These are phyloP conservation scores for Epichloe hybrida DNA, from an alignment of 2,329 filamentous ascomycete genomes.

Conservation along the genomic window DNA sequence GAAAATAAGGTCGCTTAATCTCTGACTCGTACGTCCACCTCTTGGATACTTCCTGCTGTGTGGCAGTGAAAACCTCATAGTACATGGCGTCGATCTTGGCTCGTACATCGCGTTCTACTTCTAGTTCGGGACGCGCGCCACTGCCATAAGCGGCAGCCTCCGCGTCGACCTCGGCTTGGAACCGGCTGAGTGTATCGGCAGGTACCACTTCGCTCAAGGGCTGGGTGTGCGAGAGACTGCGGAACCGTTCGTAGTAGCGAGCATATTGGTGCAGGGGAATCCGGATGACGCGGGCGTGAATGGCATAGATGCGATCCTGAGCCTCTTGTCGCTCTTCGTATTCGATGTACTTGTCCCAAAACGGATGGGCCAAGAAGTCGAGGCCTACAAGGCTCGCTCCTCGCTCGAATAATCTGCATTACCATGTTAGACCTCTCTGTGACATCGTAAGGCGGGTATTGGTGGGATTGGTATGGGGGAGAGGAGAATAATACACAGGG, in stretches of 20 bases:
- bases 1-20: conserved; percentile 93
- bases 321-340: conserved; percentile 86
- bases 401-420: conserved; percentile 77
- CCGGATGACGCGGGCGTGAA: conserved; percentile 69
- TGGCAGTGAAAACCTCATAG: conserved; percentile 66
- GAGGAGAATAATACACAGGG: conserved; percentile 44
- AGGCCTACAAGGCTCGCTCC: conserved; percentile 73
- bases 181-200: conserved; percentile 50
- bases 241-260: conserved; percentile 86
- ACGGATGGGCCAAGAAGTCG: conserved; percentile 87
- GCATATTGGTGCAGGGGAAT: conserved; percentile 95
- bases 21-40: conserved; percentile 92
- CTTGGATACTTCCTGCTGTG: conserved; percentile 78
- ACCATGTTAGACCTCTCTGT: conserved; percentile 14
- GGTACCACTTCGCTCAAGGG: conserved; percentile 63
- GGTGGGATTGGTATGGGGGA: conserved; percentile 5
- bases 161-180: conserved; percentile 58
- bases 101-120: conserved; percentile 73
- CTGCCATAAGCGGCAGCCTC: conserved; percentile 42
- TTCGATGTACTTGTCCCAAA: conserved; percentile 98
- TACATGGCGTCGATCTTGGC: conserved; percentile 67
- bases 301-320: conserved; percentile 70
- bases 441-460: neutral
- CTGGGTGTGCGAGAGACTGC: conserved; percentile 57
- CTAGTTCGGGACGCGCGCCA: conserved; percentile 52